A percentile compares a stretch with the other conserved stretches of the same genome.
phyloP scores from a whole-genome alignment of 2,329 filamentous ascomycete genomes.

The Alternaria solani region DNA sequence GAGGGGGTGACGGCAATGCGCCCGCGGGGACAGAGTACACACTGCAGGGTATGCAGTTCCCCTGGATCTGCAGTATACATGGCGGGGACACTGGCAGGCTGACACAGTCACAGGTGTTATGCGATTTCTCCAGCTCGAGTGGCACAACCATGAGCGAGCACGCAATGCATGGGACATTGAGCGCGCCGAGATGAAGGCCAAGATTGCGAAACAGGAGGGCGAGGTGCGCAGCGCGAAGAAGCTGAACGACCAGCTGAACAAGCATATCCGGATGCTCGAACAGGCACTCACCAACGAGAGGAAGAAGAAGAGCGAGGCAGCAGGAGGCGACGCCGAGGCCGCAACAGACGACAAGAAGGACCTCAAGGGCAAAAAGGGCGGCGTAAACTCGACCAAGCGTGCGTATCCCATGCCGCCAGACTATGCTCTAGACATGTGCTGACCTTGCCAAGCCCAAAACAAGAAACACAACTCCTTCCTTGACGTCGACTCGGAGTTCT shows the following conservation, averaged over 20 bases:
- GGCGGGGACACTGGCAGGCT: constrained; percentile 20
- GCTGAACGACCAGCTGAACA: constrained; percentile 86
- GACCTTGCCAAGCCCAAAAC: constrained; percentile 53
- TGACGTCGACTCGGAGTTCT: constrained; percentile 56
- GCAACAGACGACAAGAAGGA: constrained; percentile 52
- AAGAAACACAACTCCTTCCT: constrained; percentile 61
- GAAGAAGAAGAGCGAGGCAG: constrained; percentile 66
- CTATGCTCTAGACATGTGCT: constrained; percentile 2
- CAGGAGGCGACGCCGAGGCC: constrained; percentile 60
- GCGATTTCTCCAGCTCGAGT: constrained; percentile 99
- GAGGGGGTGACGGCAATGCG: constrained; percentile 57
- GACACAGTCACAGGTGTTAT: constrained; percentile 75
- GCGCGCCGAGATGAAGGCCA: constrained; percentile 97
- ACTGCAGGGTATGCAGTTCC: constrained; percentile 65
- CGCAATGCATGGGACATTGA: constrained; percentile 99
- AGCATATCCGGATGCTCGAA: constrained; percentile 90
- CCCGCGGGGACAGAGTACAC: constrained; percentile 75
- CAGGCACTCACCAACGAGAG: constrained; percentile 85
- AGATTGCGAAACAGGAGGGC: constrained; percentile 93
- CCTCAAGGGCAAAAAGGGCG: constrained; percentile 45
- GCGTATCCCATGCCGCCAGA: constrained; percentile 8
- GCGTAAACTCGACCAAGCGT: constrained; percentile 39
- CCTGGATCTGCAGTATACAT: constrained; percentile 1
- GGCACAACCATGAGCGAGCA: constrained; percentile 97
- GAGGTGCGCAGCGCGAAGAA: constrained; percentile 86